phyloP scores from a whole-genome alignment of 2,329 filamentous ascomycete genomes.

The Monosporascus sp. region DNA sequence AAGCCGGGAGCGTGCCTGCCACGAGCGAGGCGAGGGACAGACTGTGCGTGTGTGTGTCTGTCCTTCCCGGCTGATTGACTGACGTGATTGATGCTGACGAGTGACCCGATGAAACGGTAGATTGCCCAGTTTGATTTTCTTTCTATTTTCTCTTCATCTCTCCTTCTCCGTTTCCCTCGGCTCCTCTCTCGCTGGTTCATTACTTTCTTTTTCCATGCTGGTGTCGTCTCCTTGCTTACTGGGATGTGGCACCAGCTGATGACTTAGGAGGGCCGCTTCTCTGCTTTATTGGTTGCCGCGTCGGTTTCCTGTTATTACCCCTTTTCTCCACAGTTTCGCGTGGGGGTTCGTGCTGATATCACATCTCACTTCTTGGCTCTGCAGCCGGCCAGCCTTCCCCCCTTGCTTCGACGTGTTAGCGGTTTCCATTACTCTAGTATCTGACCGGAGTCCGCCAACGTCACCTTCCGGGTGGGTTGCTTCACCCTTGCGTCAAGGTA shows the following conservation, averaged over 20 bases:
- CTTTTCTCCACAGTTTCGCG: too few species aligned
- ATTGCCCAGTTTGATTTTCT: not conserved
- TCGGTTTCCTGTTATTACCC: too few species aligned
- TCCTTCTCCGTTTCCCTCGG: not conserved
- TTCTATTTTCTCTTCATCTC: not conserved
- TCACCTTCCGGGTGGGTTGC: conserved; percentile 1
- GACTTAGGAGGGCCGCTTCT: not conserved
- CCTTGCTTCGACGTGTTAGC: too few species aligned
- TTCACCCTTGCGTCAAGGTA: conserved; percentile 8
- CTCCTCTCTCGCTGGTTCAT: not conserved
- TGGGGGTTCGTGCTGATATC: too few species aligned
- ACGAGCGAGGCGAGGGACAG: too few species aligned
- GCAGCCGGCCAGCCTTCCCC: too few species aligned
- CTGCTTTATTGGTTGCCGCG: too few species aligned
- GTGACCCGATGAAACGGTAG: not conserved
- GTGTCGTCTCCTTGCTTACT: not conserved
- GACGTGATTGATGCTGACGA: not conserved
- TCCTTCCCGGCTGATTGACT: not conserved
- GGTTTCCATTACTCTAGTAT: not conserved
- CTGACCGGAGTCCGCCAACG: not conserved
- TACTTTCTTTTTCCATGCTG: not conserved
- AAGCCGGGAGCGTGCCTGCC: too few species aligned
- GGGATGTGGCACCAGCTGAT: not conserved
- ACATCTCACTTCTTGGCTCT: too few species aligned
- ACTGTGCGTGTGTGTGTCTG: too few species aligned